These are phyloP conservation scores for Suhomyces prunicola DNA, from an alignment of 805 yeast species.

Conservation along the genomic window DNA sequence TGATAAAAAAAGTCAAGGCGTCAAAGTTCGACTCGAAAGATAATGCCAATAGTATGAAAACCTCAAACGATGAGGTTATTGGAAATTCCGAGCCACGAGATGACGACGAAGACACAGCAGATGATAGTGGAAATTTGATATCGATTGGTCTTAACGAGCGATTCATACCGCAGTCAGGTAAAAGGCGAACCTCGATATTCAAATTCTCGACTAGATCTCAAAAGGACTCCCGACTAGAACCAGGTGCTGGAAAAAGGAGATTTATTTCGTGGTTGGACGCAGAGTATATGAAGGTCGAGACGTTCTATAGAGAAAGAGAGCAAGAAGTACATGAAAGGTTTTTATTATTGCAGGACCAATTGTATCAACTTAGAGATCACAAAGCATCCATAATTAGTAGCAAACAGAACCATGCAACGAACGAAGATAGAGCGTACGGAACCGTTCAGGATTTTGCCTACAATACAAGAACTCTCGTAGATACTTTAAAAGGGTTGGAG, in stretches of 20 bases:
- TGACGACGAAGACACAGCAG: slow-evolving; percentile 3
- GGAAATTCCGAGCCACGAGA: slow-evolving; percentile 7
- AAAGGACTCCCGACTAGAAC: slow-evolving; percentile 16
- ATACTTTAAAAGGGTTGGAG: slow-evolving; percentile 29
- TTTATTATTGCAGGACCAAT: slow-evolving; percentile 62
- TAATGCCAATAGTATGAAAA: slow-evolving; percentile 10
- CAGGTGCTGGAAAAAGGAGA: slow-evolving; percentile 37
- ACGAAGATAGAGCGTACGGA: slow-evolving; percentile 10
- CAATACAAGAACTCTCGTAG: slow-evolving; percentile 23
- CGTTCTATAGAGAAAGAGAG: slow-evolving; percentile 60
- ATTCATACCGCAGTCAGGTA: background rate
- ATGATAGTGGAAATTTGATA: background rate
- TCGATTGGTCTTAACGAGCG: background rate
- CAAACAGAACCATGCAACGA: slow-evolving; percentile 6
- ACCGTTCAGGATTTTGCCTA: slow-evolving; percentile 29
- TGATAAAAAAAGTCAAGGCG: slow-evolving; percentile 38
- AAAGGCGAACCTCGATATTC: slow-evolving; percentile 17
- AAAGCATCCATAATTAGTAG: slow-evolving; percentile 17
- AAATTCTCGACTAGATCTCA: slow-evolving; percentile 17
- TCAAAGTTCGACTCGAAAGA: slow-evolving; percentile 1
- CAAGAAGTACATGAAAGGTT: slow-evolving; percentile 57
- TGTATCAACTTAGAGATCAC: slow-evolving; percentile 61
- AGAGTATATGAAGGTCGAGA: slow-evolving; percentile 58
- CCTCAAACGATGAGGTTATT: slow-evolving; percentile 16
- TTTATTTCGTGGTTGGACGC: slow-evolving; percentile 67